These are phyloP conservation scores for Aspergillus costaricaensis DNA, from an alignment of 2,329 filamentous ascomycete genomes.

Conservation along the genomic window DNA sequence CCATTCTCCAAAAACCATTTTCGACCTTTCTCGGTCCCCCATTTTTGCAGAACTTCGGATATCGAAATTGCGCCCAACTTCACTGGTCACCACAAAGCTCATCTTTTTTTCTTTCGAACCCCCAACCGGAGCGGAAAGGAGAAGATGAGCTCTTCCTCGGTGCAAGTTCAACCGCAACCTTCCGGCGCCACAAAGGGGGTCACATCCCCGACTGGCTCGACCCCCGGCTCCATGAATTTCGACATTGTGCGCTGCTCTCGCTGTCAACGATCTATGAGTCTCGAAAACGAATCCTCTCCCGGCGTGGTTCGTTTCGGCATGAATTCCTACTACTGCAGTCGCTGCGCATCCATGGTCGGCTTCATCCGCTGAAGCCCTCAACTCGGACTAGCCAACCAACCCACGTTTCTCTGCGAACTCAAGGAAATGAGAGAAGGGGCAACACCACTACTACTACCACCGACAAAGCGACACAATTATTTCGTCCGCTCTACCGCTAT, in stretches of 20 bases:
- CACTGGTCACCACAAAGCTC: background rate
- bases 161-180: slow-evolving; percentile 35
- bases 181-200: slow-evolving; percentile 26
- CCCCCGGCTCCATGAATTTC: slow-evolving; percentile 28
- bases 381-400: slow-evolving; percentile 7
- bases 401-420: slow-evolving; percentile 4
- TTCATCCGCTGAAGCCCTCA: slow-evolving; percentile 39
- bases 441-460: background rate
- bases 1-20: background rate
- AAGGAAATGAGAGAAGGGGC: slow-evolving; percentile 1
- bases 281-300: slow-evolving; percentile 39
- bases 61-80: background rate
- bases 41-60: background rate
- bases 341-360: slow-evolving; percentile 49
- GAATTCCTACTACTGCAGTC: slow-evolving; percentile 53
- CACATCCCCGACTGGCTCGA: slow-evolving; percentile 28
- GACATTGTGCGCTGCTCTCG: slow-evolving; percentile 52
- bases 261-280: slow-evolving; percentile 50
- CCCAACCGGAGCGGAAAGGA: background rate
- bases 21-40: background rate
- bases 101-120: background rate
- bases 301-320: slow-evolving; percentile 50
- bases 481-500: background rate
- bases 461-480: background rate
- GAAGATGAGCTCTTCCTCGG: slow-evolving; percentile 42